Conservation (phyloP, 495 filamentous ascomycete genomes). For the Corynascus novoguineensis region DNA sequence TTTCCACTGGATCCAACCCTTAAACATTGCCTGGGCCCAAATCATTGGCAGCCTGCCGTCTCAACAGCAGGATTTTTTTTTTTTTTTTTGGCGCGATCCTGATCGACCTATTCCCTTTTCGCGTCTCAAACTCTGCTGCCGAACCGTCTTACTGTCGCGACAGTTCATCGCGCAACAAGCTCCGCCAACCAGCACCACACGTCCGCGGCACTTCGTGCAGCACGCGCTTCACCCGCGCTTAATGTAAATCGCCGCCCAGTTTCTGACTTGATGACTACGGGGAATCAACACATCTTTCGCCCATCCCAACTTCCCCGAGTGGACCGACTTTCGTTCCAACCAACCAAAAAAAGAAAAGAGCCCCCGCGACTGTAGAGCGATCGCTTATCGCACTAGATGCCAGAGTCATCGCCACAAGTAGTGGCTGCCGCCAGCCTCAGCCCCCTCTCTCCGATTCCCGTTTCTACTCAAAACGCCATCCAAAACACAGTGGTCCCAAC, state of each 20-base stretch:
- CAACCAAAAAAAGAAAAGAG: too few relatives aligned
- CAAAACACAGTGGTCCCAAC: slow-evolving; percentile 28
- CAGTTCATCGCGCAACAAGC: not conserved
- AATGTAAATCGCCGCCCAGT: not conserved
- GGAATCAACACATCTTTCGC: not conserved
- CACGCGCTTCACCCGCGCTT: not conserved
- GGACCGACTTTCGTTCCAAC: not conserved
- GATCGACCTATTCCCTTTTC: not conserved
- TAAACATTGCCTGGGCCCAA: too few relatives aligned
- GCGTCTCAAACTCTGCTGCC: not conserved
- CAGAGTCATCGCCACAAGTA: slow-evolving; percentile 29
- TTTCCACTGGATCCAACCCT: not conserved
- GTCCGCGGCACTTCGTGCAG: not conserved
- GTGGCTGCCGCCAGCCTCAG: slow-evolving; percentile 37
- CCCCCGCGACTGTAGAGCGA: not conserved
- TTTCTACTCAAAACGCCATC: slow-evolving; percentile 24
- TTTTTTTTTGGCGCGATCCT: too few relatives aligned
- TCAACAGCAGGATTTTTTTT: too few relatives aligned
- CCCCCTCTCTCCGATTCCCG: slow-evolving; percentile 26
- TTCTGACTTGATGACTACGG: not conserved
- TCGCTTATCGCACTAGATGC: slow-evolving; percentile 29
- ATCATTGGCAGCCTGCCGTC: too few relatives aligned
- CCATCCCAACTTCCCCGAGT: not conserved
- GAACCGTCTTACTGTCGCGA: not conserved
- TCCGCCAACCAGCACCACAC: not conserved